A percentile compares a stretch with the other conserved stretches of the same genome.
Conservation (phyloP, 2,329 filamentous ascomycete genomes). For the Didymella arachidicola region DNA sequence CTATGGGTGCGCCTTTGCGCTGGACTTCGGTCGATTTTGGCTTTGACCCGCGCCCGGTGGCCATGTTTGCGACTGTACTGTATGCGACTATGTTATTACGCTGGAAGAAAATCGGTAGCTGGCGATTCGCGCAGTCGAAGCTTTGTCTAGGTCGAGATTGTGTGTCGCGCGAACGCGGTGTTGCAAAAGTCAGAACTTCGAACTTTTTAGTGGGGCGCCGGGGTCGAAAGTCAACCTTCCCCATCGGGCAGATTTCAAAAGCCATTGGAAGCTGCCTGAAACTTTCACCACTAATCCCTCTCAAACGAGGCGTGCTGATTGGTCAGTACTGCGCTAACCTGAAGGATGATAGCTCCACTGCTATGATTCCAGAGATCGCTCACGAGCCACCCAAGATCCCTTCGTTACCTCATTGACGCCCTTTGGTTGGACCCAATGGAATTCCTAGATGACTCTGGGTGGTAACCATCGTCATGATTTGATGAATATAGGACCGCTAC, state of each 20-base stretch:
- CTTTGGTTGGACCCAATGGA: background rate
- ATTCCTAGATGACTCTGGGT: background rate
- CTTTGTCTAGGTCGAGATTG: background rate
- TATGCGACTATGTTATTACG: background rate
- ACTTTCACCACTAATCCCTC: background rate
- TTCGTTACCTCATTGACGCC: background rate
- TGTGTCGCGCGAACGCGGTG: conserved; percentile 4
- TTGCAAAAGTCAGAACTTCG: conserved; percentile 4
- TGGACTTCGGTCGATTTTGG: conserved; percentile 16
- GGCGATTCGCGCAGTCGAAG: background rate
- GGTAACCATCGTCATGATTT: background rate
- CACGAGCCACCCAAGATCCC: background rate
- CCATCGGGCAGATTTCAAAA: background rate
- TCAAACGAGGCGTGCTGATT: background rate
- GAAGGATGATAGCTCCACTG: background rate
- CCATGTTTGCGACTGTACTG: conserved; percentile 25
- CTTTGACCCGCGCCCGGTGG: conserved; percentile 31
- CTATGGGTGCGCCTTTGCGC: conserved; percentile 31
- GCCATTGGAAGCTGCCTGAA: background rate
- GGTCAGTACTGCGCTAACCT: background rate
- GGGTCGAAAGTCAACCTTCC: background rate
- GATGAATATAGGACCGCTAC: background rate
- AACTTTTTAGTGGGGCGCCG: conserved; percentile 8
- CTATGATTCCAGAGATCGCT: background rate
- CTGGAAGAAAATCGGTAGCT: background rate